phyloP scores from a whole-genome alignment of 2,329 filamentous ascomycete genomes.

The Fusarium xyrophilum region DNA sequence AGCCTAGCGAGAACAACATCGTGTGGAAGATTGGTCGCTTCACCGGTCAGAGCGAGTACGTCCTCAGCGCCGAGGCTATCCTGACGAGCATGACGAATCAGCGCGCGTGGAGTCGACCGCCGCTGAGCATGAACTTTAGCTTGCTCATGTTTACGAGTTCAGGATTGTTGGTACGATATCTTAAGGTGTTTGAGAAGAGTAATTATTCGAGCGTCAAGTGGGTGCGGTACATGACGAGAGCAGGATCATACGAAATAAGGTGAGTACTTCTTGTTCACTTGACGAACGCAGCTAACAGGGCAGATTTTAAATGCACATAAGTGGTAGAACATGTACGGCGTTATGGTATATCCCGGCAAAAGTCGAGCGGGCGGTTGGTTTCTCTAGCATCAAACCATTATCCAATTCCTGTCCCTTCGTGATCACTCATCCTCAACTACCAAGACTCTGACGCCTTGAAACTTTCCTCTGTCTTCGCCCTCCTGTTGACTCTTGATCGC shows the following conservation, averaged over 20 bases:
- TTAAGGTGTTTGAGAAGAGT: constrained; percentile 99
- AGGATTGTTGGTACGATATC: constrained; percentile 86
- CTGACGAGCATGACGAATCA: constrained; percentile 98
- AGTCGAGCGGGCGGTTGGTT: constrained; percentile 41
- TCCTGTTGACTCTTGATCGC: constrained; percentile 44
- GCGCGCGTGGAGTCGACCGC: constrained; percentile 94
- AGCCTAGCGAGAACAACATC: constrained; percentile 96
- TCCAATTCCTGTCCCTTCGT: constrained; percentile 11
- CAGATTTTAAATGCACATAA: constrained; percentile 47
- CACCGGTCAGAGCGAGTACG: constrained; percentile 95
- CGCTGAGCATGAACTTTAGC: constrained; percentile 89
- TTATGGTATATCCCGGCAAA: constrained; percentile 45
- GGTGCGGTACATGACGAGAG: constrained; percentile 98
- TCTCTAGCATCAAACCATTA: constrained; percentile 35
- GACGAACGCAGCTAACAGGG: constrained; percentile 19
- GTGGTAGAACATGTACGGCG: constrained; percentile 42
- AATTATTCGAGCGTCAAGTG: constrained; percentile 99
- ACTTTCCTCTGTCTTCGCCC: constrained; percentile 21
- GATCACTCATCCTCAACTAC: constrained; percentile 38
- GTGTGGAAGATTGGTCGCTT: constrained; percentile 99
- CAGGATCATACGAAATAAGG: constrained; percentile 97
- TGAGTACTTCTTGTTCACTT: constrained; percentile 45
- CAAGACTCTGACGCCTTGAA: constrained; percentile 40
- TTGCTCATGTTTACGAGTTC: constrained; percentile 98
- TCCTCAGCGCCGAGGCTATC: constrained; percentile 90